Evolutionary conservation across 2,329 filamentous ascomycete species (phyloP), one percentile per base, ranked within the genome.

Genomic region (Westerdykella sp.): DNA sequence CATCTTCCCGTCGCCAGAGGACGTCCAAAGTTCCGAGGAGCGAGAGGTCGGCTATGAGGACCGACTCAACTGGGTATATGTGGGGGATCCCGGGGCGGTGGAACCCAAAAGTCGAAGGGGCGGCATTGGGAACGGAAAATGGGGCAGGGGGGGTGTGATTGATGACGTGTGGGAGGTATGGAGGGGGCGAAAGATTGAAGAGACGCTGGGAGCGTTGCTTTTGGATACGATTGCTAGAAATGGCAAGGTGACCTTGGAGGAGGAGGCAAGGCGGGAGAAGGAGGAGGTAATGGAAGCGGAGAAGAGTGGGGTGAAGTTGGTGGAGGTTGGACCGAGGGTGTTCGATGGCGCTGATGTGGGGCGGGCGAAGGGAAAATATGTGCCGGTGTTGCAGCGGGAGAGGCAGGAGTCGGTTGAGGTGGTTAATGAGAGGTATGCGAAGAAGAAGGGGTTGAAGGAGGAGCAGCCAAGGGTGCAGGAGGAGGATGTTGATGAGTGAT

Each of bases 131-230:
- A 34, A 48, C 0, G 62, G 62, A 6, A 66, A 65, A 37, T 66
- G 61, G 60, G 63, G 63, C 13, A 48, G 62, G 4, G 63, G 63
- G 4, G 64, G 61, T 2, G 57, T 63, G 0, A 48, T 66, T 4
- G 65, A 60, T 71, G 78, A 83, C 45, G 64, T 94, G 38, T 98
- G 93, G 93, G 74, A 77, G 47, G 71, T 81, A 16, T 98, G 93
- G 91, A 79, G 87, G 46, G 79, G 82, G 59, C 75, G 79, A 42
- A 95, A 95, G 73, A 86, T 97, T 53, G 89, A 97, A 58, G 93
- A 97, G 73, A 72, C 95, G 41, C 73, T 98, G 43, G 81, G 87
- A 0, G 82, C 79, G 46, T 79, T 81, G 53, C 70, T 98, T 40
- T 72, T 97, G 46, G 79, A 86, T 56, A 68, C 83, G 39, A 71